phyloP scores from a whole-genome alignment of 805 yeast genomes.

The Starmera caribaea region DNA sequence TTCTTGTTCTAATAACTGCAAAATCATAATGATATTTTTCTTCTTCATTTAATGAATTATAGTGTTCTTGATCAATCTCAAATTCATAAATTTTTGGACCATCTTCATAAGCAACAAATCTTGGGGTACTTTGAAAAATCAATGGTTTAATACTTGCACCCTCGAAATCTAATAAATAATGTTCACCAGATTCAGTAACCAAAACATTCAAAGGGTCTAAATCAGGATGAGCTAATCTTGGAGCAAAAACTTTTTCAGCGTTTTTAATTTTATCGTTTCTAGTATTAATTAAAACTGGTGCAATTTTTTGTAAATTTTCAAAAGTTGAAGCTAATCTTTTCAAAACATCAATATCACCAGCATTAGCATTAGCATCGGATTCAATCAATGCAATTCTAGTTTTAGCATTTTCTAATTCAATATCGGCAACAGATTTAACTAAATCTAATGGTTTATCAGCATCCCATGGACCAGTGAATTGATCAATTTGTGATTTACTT shows the following conservation, averaged over 20 bases:
- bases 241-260: conserved; percentile 50
- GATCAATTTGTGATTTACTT: conserved; percentile 37
- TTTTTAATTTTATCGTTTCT: conserved; percentile 51
- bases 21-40: conserved; percentile 77
- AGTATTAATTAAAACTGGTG: conserved; percentile 45
- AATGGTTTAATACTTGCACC: conserved; percentile 75
- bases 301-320: conserved; percentile 45
- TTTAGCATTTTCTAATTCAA: conserved; percentile 56
- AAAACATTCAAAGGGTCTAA: conserved; percentile 86
- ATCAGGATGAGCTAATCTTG: conserved; percentile 74
- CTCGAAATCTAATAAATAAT: conserved; percentile 74
- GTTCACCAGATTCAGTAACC: conserved; percentile 26
- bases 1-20: conserved; percentile 84
- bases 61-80: conserved; percentile 67
- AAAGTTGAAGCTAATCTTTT: conserved; percentile 49
- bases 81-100: conserved; percentile 81
- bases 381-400: conserved; percentile 47
- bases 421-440: conserved; percentile 50
- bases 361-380: conserved; percentile 33
- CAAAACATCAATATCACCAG: conserved; percentile 33
- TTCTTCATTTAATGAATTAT: conserved; percentile 51
- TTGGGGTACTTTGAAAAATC: conserved; percentile 67
- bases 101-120: conserved; percentile 66
- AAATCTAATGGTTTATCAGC: conserved; percentile 48
- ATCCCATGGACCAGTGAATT: conserved; percentile 72